Conservation (phyloP, 495 filamentous ascomycete genomes). For the Xylaria venustula region DNA sequence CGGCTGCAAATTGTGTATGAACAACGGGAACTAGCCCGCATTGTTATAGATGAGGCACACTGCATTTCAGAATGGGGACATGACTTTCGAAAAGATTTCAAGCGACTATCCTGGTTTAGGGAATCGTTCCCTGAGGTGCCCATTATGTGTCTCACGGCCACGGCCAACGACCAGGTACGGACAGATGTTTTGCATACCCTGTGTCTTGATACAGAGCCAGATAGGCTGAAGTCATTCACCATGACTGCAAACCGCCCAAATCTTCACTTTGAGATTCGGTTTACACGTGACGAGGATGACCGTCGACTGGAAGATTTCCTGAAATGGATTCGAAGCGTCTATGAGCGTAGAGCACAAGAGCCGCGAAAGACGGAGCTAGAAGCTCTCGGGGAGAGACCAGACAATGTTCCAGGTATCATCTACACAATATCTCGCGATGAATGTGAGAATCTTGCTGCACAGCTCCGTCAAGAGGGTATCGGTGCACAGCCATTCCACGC, state of each 20-base stretch:
- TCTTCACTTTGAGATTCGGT: slow-evolving; percentile 91
- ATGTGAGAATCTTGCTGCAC: slow-evolving; percentile 70
- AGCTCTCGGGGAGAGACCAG: slow-evolving; percentile 47
- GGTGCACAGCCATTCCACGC: slow-evolving; percentile 73
- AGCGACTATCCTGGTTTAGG: slow-evolving; percentile 85
- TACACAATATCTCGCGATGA: slow-evolving; percentile 80
- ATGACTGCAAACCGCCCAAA: slow-evolving; percentile 81
- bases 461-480: slow-evolving; percentile 59
- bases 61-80: slow-evolving; percentile 99
- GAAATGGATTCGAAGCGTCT: slow-evolving; percentile 68
- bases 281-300: slow-evolving; percentile 70
- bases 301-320: slow-evolving; percentile 68
- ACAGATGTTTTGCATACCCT: slow-evolving; percentile 76
- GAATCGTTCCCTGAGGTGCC: slow-evolving; percentile 76
- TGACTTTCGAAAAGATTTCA: slow-evolving; percentile 92
- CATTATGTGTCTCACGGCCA: slow-evolving; percentile 88
- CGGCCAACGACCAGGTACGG: slow-evolving; percentile 77
- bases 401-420: slow-evolving; percentile 80
- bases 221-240: slow-evolving; percentile 67
- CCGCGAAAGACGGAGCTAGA: slow-evolving; percentile 50
- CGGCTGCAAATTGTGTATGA: slow-evolving; percentile 69
- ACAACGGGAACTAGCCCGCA: slow-evolving; percentile 77
- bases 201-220: slow-evolving; percentile 53
- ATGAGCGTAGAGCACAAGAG: slow-evolving; percentile 58
- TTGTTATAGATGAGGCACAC: slow-evolving; percentile 93